phyloP scores from a whole-genome alignment of 2,329 filamentous ascomycete species.

The Pseudogymnoascus sp. region DNA sequence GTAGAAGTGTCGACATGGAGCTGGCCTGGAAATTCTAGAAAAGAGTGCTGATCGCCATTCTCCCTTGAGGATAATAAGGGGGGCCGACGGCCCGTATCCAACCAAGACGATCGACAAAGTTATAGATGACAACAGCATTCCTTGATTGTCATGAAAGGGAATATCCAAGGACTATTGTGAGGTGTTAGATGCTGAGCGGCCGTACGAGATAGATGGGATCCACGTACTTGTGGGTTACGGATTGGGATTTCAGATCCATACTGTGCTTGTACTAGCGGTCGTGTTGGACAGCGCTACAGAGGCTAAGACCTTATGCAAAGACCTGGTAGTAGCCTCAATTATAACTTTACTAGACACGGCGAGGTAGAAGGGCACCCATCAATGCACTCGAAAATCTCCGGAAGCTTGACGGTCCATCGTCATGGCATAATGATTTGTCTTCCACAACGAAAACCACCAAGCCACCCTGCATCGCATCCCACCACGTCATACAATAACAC shows the following conservation, averaged over 20 bases:
- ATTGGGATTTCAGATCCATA: neutral
- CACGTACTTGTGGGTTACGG: constrained; percentile 1
- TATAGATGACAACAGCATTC: neutral
- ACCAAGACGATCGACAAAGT: neutral
- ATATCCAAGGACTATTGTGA: neutral
- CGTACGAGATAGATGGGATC: neutral
- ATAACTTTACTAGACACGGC: neutral
- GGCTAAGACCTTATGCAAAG: neutral
- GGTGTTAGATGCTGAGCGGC: neutral
- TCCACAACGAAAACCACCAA: neutral
- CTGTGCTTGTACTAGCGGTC: neutral
- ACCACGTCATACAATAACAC: constrained; percentile 1
- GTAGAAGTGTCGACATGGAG: neutral
- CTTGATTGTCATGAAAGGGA: neutral
- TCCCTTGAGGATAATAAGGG: constrained; percentile 1
- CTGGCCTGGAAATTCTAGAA: neutral
- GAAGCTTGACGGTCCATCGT: neutral
- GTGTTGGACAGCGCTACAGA: neutral
- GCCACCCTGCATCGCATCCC: neutral
- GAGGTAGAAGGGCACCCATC: neutral
- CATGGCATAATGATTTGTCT: neutral
- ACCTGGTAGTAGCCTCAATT: neutral
- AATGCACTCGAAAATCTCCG: neutral
- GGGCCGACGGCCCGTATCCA: constrained; percentile 4
- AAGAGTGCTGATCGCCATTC: neutral